A percentile compares a stretch with the other conserved stretches of the same genome.
Conservation (phyloP, 768 basidiomycete genomes). For the Amanita subjunquillea region DNA sequence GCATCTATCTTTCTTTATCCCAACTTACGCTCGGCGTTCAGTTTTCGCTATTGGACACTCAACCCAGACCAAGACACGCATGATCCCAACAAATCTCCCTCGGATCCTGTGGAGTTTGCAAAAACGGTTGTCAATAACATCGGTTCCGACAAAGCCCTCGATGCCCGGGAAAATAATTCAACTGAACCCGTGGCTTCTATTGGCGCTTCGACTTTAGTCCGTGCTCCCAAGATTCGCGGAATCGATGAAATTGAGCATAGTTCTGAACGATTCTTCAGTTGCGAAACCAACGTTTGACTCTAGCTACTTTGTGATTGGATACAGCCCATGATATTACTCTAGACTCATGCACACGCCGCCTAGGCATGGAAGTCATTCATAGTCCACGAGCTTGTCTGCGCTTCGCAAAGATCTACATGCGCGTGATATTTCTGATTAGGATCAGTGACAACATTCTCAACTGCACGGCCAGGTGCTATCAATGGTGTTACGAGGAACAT, state of each 20-base stretch:
- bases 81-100: constrained; percentile 30
- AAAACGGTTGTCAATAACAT: constrained; percentile 10
- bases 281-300: neutral
- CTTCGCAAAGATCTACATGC: neutral
- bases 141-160: neutral
- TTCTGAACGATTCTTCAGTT: neutral
- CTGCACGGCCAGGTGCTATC: neutral
- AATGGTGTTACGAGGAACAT: neutral
- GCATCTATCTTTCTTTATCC: constrained; percentile 1
- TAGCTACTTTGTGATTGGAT: neutral
- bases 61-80: constrained; percentile 32
- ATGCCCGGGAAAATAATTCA: neutral
- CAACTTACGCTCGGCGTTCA: constrained; percentile 11
- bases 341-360: neutral
- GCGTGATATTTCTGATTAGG: neutral
- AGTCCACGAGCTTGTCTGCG: neutral
- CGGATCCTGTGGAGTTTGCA: constrained; percentile 20
- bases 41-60: constrained; percentile 43
- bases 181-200: neutral
- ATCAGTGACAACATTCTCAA: neutral
- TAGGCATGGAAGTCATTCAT: neutral
- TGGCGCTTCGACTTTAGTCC: neutral
- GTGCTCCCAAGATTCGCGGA: neutral
- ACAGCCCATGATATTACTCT: neutral
- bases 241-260: neutral